phyloP scores from a whole-genome alignment of 345 rosid species.

The Trapa bicornis region DNA sequence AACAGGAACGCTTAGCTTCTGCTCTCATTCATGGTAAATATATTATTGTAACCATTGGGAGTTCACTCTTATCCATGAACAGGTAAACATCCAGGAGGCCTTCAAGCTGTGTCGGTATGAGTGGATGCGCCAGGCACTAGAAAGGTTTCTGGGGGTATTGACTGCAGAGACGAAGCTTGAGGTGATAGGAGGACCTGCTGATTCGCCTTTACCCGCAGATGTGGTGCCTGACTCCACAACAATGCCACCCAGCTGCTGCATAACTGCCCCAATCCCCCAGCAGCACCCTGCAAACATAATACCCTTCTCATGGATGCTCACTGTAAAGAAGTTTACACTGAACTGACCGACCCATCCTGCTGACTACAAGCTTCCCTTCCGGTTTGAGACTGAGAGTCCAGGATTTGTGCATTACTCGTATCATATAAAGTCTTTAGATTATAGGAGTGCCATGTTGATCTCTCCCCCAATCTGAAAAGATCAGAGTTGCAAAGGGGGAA shows the following conservation, averaged over 20 bases:
- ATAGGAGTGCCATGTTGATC: slow-evolving; percentile 5
- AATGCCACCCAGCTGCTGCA: slow-evolving; percentile 16
- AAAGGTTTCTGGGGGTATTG: slow-evolving; percentile 30
- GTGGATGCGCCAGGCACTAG: slow-evolving; percentile 71
- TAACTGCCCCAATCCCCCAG: slow-evolving; percentile 13
- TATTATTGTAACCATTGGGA: background rate
- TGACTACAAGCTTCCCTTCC: background rate
- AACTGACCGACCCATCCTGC: slow-evolving; percentile 9
- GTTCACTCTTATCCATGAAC: slow-evolving; percentile 2
- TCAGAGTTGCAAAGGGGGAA: slow-evolving; percentile 10
- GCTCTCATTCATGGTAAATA: background rate
- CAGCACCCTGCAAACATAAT: slow-evolving; percentile 7
- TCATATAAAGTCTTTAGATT: slow-evolving; percentile 9
- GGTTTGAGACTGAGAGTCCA: background rate
- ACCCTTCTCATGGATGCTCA: slow-evolving; percentile 21
- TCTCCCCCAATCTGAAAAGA: slow-evolving; percentile 8
- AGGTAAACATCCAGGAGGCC: slow-evolving; percentile 51
- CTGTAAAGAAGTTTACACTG: slow-evolving; percentile 20
- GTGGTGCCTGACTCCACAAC: slow-evolving; percentile 15
- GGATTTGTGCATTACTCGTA: slow-evolving; percentile 1
- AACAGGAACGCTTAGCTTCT: no score
- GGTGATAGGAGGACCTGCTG: slow-evolving; percentile 20
- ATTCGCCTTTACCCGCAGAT: slow-evolving; percentile 10
- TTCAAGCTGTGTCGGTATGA: slow-evolving; percentile 59
- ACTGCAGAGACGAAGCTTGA: slow-evolving; percentile 7